Conservation (phyloP, 176 grass and related monocot species). For the Elymus sibiricus region DNA sequence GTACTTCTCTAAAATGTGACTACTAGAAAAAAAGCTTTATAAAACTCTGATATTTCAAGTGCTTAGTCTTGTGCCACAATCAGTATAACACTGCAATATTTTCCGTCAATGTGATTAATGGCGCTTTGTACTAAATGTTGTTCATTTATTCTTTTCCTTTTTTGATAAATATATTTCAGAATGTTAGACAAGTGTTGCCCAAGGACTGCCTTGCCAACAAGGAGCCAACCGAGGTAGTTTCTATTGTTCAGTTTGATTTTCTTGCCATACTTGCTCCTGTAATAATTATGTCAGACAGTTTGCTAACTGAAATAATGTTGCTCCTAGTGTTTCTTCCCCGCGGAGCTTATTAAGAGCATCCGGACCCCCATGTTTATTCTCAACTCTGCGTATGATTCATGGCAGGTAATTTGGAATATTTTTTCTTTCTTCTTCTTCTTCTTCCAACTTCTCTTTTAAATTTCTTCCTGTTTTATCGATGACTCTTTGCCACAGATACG, state of each 20-base stretch:
- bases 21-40: background rate
- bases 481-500: background rate
- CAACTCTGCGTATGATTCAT: conserved; percentile 66
- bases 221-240: conserved; percentile 24
- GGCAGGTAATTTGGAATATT: conserved; percentile 43
- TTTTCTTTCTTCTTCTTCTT: background rate
- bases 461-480: background rate
- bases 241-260: background rate
- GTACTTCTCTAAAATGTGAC: background rate
- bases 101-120: background rate
- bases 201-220: conserved; percentile 43
- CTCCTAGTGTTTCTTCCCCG: conserved; percentile 63
- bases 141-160: background rate
- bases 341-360: conserved; percentile 56
- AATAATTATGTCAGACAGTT: no score
- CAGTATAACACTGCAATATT: background rate
- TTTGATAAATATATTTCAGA: conserved; percentile 22
- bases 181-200: conserved; percentile 48
- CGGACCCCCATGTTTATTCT: conserved; percentile 50
- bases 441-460: background rate
- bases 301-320: no score
- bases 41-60: background rate
- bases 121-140: background rate
- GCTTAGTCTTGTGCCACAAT: background rate
- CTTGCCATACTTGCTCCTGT: background rate